Evolutionary conservation across 2,329 filamentous ascomycete species (phyloP).

Genomic region (Aspergillus japonicus): DNA sequence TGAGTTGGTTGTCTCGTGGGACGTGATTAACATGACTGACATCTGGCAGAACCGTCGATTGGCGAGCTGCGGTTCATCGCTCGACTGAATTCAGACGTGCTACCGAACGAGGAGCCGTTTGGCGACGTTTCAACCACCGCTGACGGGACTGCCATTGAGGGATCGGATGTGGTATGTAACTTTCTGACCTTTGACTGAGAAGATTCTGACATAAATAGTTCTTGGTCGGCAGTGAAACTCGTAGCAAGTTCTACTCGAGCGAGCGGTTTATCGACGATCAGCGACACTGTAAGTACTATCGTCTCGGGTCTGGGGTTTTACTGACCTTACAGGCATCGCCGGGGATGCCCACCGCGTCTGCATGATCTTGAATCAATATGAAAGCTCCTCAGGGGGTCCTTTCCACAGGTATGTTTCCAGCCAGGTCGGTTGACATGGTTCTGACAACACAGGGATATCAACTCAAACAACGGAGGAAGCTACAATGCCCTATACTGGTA

Average conservation of each 20-base stretch:
- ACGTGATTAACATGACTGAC: neutral
- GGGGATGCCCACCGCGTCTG: slow-evolving; percentile 56
- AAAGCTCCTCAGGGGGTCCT: slow-evolving; percentile 64
- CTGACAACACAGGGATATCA: slow-evolving; percentile 52
- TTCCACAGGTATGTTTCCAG: slow-evolving; percentile 53
- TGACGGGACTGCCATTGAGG: slow-evolving; percentile 57
- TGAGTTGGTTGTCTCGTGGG: slow-evolving; percentile 15
- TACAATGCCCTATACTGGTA: slow-evolving; percentile 64
- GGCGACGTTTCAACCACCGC: slow-evolving; percentile 57
- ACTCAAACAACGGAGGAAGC: slow-evolving; percentile 61
- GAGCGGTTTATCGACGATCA: slow-evolving; percentile 69
- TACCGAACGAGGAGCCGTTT: slow-evolving; percentile 56
- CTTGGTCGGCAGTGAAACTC: slow-evolving; percentile 60
- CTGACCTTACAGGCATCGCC: slow-evolving; percentile 21
- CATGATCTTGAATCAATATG: slow-evolving; percentile 58
- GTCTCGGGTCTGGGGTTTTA: neutral
- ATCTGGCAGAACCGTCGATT: slow-evolving; percentile 47
- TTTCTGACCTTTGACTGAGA: neutral
- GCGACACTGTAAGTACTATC: slow-evolving; percentile 51
- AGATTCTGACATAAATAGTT: slow-evolving; percentile 36
- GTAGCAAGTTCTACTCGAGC: slow-evolving; percentile 69
- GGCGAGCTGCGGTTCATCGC: slow-evolving; percentile 66
- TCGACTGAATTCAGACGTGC: slow-evolving; percentile 53
- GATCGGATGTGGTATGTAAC: slow-evolving; percentile 49
- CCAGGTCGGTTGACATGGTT: neutral